These are phyloP conservation scores for Ogataea trehalophila DNA, from an alignment of 805 yeast species.

Conservation along the genomic window DNA sequence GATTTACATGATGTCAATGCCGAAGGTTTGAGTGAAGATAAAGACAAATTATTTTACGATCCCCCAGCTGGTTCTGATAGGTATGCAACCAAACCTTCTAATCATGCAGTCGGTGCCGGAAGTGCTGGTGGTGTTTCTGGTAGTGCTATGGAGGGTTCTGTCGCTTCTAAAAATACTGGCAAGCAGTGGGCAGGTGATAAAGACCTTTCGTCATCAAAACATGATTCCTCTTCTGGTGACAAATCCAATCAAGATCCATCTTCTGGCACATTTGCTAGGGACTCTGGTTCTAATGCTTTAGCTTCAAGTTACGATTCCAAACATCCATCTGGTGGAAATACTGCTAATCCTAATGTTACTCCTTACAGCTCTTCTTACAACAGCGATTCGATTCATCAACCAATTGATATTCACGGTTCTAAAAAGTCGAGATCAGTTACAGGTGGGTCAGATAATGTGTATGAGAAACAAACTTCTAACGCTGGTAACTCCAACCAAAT, in stretches of 20 bases:
- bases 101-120: background rate
- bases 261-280: too few relatives aligned
- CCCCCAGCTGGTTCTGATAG: background rate
- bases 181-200: too few relatives aligned
- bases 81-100: background rate
- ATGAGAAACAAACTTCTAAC: too few relatives aligned
- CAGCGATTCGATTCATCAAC: background rate
- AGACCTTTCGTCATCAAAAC: background rate
- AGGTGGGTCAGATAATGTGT: too few relatives aligned
- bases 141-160: background rate
- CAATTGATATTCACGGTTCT: background rate
- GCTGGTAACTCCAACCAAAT: too few relatives aligned
- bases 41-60: background rate
- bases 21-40: slow-evolving; percentile 1
- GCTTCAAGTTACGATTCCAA: background rate
- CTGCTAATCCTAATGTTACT: background rate
- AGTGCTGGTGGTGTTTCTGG: background rate
- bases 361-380: background rate
- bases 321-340: background rate
- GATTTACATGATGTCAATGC: background rate
- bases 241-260: background rate
- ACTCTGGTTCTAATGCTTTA: too few relatives aligned
- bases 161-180: too few relatives aligned
- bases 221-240: background rate
- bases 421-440: too few relatives aligned